These are phyloP conservation scores for Podila horticola DNA, from an alignment of 192 early-diverging fungal genomes.

Conservation along the genomic window DNA sequence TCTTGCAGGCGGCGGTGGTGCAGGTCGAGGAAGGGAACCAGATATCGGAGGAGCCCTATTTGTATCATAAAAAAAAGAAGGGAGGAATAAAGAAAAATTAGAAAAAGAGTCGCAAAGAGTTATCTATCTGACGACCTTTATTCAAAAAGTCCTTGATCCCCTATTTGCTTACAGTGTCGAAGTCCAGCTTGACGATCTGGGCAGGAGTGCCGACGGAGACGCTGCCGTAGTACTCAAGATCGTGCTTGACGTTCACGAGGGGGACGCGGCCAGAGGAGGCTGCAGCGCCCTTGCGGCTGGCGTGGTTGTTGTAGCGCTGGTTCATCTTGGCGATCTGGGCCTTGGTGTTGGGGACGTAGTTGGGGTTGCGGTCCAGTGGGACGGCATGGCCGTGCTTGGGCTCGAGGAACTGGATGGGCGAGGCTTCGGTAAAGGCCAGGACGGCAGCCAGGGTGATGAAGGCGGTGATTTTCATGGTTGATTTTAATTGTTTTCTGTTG, in stretches of 20 bases:
- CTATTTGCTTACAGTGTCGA: constrained; percentile 55
- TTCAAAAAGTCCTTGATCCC: not conserved
- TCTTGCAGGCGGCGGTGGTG: constrained; percentile 50
- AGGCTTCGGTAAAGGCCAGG: constrained; percentile 8
- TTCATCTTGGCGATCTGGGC: constrained; percentile 31
- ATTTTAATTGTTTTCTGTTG: not conserved
- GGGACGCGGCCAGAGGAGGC: constrained; percentile 8
- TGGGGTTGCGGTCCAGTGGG: constrained; percentile 14
- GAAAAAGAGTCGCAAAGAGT: not conserved
- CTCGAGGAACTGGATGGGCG: not conserved
- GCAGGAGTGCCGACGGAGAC: constrained; percentile 72
- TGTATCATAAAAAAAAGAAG: not conserved
- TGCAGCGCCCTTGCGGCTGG: not conserved
- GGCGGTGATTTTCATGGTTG: constrained; percentile 2
- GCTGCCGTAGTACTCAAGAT: constrained; percentile 69
- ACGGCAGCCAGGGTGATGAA: constrained; percentile 4
- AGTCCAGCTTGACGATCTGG: constrained; percentile 64
- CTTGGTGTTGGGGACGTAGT: constrained; percentile 20
- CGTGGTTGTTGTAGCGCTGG: constrained; percentile 9
- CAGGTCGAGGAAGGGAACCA: constrained; percentile 68
- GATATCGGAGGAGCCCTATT: constrained; percentile 63
- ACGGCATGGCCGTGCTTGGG: constrained; percentile 1
- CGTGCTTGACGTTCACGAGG: constrained; percentile 48
- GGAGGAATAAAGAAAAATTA: not conserved
- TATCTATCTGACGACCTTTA: not conserved